Evolutionary conservation across 2,329 filamentous ascomycete genomes (phyloP), one percentile per base, ranked within the genome.

Genomic region (Fusarium bulbicola): DNA sequence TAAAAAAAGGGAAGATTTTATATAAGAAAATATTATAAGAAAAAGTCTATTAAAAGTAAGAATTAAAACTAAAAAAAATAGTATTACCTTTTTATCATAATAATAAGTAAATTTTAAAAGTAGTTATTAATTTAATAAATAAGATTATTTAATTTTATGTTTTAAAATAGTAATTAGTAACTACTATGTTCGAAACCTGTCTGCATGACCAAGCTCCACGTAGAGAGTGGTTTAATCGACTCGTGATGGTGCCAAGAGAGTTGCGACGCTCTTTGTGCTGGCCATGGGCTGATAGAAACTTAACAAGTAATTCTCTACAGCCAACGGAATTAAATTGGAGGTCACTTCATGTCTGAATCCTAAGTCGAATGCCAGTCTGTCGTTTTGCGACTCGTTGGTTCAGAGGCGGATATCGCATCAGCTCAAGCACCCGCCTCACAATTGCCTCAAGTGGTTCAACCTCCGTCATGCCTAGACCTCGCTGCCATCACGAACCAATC

Each of bases 401-500:
- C 12, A 8, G 32, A 40, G 20, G 20, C 34, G 24, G 34, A 30
- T 54, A 40, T 54, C 18, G 20, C 11, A 5, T n/a, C 14, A 26
- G 24, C 30, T 32, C 37, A 21, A 12, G 14, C 18, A 3, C 5
- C 24, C 53, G 42, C 42, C 30, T 47, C 34, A 28, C 9, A 7
- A 34, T 39, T 42, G 24, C 30, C 36, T 13, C 30, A 57, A 65
- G 10, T 36, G 13, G 63, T 32, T n/a, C 39, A 34, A 34, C 16
- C 24, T 49, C 50, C 34, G 39, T 26, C 53, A 57, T 46, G 43
- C 58, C 50, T 15, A 57, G 45, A 49, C 36, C 15, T 43, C 32
- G 28, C 9, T 10, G n/a, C 18, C 6, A n/a, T 40, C 26, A 16
- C 20, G 36, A 69, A 34, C 66, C 66, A 69, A 69, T 69, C 66